Base-by-base conservation (phyloP, 2,329 filamentous ascomycete genomes). In the Aschersonia sp. region DNA sequence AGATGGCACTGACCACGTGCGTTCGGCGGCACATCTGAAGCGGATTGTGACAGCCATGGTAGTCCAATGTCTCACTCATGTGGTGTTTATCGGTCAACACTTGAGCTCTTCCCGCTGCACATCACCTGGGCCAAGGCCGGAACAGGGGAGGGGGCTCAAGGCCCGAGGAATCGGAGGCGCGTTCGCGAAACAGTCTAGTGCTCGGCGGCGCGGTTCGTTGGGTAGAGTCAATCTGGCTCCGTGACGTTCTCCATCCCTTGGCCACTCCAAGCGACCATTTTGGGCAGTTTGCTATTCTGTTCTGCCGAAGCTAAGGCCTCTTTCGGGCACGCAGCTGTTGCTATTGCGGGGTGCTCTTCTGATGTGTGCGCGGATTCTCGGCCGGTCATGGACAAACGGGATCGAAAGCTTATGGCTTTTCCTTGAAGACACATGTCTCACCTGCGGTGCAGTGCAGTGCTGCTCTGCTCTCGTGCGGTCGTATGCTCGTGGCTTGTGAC, bases 1-100 rank as follows among this genome's bases (percentile, higher is more conserved):
- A 46, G 41, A 28, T 42, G 28, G 45, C 47, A 49, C 28, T 31
- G 44, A 31, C 43, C 44, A 49, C 47, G 47, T 49, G 47, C 40
- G 12, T 44, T 47, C 35, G 7, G 47, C 31, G 5, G 31, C 10
- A 29, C 31, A 30, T 47, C 30, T n/a, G 31, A 31, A 38, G 28
- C 31, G 41, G 41, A 43, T 20, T 20, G 20, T 20, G 20, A 20
- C 20, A 20, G 20, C 20, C 20, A 20, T 20, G 20, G 20, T 20
- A 20, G 20, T 20, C 20, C 20, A 38, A 9, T 12, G 35, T 12
- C 3, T 42, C 28, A 9, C n/a, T 41, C 41, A 9, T 41, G 4
- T 10, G 30, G 12, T 43, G 41, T 5, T 43, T 43, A 12, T 38
- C 35, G 40, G 32, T 28, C 4, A 20, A 20, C 28, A 40, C 10